Evolutionary conservation across 1,284 basidiomycete species (phyloP).

Genomic region (Gymnopus androsaceus): DNA sequence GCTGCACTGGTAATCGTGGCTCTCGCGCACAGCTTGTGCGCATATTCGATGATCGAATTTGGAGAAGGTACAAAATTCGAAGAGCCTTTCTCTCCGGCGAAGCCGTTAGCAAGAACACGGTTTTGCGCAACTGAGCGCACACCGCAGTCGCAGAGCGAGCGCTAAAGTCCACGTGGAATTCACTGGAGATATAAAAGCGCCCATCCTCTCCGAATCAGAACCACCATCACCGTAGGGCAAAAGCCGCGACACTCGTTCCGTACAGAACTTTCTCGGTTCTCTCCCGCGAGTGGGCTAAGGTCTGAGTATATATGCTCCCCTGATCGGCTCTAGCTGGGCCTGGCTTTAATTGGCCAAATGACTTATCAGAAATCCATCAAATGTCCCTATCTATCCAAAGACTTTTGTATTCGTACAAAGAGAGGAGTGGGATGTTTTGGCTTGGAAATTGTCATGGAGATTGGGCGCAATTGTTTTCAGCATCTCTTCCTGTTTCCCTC

Average conservation of each 20-base stretch:
- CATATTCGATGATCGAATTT: no score
- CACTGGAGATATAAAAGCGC: neutral
- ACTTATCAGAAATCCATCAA: conserved; percentile 51
- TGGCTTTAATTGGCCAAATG: conserved; percentile 46
- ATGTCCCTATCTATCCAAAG: conserved; percentile 28
- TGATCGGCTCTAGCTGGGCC: conserved; percentile 53
- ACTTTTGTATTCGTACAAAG: conserved; percentile 27
- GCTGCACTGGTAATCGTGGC: no score
- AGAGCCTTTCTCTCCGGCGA: no score
- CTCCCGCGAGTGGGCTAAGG: conserved; percentile 60
- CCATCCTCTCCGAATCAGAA: neutral
- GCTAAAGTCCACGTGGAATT: no score
- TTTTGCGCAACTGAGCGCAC: no score
- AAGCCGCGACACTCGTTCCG: conserved; percentile 56
- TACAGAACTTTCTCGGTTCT: conserved; percentile 35
- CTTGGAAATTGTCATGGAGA: conserved; percentile 29
- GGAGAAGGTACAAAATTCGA: no score
- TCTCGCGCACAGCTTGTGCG: no score
- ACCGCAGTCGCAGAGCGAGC: no score
- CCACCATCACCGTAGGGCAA: conserved; percentile 39
- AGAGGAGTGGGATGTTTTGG: conserved; percentile 17
- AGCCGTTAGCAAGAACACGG: no score
- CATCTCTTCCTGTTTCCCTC: conserved; percentile 20
- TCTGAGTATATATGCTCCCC: conserved; percentile 59
- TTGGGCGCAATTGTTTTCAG: conserved; percentile 22